Percentiles rank a stretch among this genome's conserved stretches.
These are phyloP conservation scores for Pinguiococcus pyrenoidosus DNA, from an alignment of 108 stramenopile genomes.

Conservation along the genomic window DNA sequence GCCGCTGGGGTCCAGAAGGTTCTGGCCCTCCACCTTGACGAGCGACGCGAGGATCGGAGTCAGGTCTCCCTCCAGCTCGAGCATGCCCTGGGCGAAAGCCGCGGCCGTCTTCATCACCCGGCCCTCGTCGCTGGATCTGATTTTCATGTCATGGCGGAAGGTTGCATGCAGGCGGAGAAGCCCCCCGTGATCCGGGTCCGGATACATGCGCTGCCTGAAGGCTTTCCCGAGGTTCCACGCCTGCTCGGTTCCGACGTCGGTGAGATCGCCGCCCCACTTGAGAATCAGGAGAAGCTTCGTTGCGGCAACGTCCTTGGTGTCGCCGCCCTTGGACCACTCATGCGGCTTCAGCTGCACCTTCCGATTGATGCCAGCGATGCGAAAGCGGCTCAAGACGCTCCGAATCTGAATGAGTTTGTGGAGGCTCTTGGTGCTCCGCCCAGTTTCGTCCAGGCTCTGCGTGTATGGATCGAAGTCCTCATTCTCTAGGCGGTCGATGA, in stretches of 20 bases:
- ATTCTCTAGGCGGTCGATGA: conserved; percentile 13
- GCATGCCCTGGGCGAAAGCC: conserved; percentile 81
- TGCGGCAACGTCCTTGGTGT: background rate
- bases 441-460: too few relatives aligned
- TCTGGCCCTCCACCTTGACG: conserved; percentile 79
- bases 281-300: conserved; percentile 70
- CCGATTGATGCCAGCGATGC: conserved; percentile 83
- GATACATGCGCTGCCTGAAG: conserved; percentile 79
- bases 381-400: conserved; percentile 74
- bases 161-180: conserved; percentile 93
- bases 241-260: conserved; percentile 77
- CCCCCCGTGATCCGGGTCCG: conserved; percentile 57
- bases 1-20: conserved; percentile 87
- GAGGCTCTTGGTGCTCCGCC: too few relatives aligned
- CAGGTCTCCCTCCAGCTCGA: conserved; percentile 89
- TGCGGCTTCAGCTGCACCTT: conserved; percentile 93
- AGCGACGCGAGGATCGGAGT: conserved; percentile 93
- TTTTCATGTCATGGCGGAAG: conserved; percentile 96
- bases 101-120: conserved; percentile 98
- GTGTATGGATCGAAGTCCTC: too few relatives aligned
- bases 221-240: conserved; percentile 73
- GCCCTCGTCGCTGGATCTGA: conserved; percentile 91
- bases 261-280: conserved; percentile 98
- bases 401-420: conserved; percentile 62
- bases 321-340: conserved; percentile 39